Evolutionary conservation across 345 rosid species (phyloP).

Genomic region (Eucalyptus regnans): DNA sequence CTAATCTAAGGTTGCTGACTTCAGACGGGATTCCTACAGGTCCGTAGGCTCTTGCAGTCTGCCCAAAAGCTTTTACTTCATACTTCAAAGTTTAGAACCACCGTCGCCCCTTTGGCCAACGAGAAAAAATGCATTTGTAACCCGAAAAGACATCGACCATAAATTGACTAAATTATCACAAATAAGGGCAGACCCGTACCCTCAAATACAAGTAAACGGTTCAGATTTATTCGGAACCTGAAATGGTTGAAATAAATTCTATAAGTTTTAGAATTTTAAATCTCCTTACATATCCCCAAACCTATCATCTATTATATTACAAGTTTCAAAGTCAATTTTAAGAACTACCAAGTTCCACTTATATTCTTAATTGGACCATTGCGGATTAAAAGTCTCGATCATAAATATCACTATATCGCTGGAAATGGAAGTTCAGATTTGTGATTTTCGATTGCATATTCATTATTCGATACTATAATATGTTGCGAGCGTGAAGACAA

Average conservation of each 20-base stretch:
- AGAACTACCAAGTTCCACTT: too few species aligned
- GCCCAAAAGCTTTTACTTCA: not conserved
- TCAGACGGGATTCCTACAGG: not conserved
- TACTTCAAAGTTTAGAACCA: not conserved
- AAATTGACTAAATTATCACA: not conserved
- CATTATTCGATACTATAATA: not conserved
- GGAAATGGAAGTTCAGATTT: rapidly evolving
- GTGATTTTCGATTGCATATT: too few species aligned
- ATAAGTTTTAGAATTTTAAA: too few species aligned
- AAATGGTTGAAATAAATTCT: too few species aligned
- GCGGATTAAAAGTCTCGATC: too few species aligned
- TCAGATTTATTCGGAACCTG: too few species aligned
- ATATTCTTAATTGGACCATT: too few species aligned
- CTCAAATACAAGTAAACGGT: not conserved
- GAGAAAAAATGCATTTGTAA: not conserved
- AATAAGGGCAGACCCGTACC: not conserved
- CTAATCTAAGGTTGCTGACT: not conserved
- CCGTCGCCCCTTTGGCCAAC: not conserved
- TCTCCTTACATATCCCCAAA: too few species aligned
- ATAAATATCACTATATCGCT: rapidly evolving
- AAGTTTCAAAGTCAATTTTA: too few species aligned
- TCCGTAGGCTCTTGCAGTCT: not conserved
- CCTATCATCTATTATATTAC: too few species aligned
- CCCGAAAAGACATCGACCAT: not conserved
- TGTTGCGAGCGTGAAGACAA: too few species aligned